Percentiles rank a stretch among this genome's conserved stretches.
These are phyloP conservation scores for Cerrena zonata DNA, from an alignment of 1,284 basidiomycete species.

Conservation along the genomic window DNA sequence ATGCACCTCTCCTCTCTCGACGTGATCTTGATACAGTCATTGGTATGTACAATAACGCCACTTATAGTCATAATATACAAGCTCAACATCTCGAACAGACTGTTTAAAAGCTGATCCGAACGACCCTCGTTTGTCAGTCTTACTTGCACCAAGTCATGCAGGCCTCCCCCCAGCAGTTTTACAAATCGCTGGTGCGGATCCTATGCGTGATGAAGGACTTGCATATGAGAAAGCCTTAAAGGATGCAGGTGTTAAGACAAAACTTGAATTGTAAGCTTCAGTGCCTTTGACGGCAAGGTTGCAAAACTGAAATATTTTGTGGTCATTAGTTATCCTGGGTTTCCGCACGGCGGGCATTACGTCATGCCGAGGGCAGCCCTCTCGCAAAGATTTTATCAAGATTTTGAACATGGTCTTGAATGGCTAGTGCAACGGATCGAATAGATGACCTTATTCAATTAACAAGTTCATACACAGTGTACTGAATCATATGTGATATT, in stretches of 20 bases:
- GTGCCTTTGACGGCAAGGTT: not conserved
- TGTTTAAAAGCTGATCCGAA: not conserved
- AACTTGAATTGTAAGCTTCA: slow-evolving; percentile 4
- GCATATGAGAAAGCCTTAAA: slow-evolving; percentile 1
- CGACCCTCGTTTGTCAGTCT: not conserved
- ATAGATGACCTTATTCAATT: no score
- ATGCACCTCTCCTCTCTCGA: slow-evolving; percentile 2
- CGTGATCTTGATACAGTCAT: not conserved
- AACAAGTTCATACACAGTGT: no score
- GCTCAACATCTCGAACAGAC: not conserved
- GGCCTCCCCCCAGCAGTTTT: slow-evolving; percentile 3
- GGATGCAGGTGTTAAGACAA: slow-evolving; percentile 2
- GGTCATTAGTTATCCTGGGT: slow-evolving; percentile 1
- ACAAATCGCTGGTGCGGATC: slow-evolving; percentile 2
- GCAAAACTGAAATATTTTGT: not conserved
- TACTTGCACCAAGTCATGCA: not conserved
- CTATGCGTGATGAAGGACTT: slow-evolving; percentile 4
- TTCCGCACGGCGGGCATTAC: slow-evolving; percentile 4
- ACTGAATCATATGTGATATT: no score
- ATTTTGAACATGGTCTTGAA: not conserved
- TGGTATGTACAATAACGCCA: not conserved
- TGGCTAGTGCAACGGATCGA: not conserved
- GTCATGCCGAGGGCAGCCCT: not conserved
- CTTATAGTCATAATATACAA: no score
- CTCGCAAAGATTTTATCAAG: not conserved